Percentiles rank a stretch among this genome's conserved stretches.
Conservation (phyloP, 495 filamentous ascomycete genomes). For the Trichoderma erinaceum region DNA sequence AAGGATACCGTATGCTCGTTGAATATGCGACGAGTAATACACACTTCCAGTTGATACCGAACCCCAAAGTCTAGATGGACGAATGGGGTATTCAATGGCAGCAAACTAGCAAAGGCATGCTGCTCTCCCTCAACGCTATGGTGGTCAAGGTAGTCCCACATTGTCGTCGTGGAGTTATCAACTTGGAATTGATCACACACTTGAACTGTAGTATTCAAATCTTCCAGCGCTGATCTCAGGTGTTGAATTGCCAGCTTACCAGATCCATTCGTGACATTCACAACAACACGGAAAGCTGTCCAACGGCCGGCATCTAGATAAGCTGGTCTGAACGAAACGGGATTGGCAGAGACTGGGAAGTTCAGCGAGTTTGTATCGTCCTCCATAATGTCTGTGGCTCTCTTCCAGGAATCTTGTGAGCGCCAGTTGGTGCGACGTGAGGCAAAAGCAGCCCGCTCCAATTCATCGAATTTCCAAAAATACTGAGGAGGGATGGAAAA, state of each 20-base stretch:
- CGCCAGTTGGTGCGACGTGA: slow-evolving; percentile 24
- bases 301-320: slow-evolving; percentile 76
- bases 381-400: slow-evolving; percentile 64
- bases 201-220: slow-evolving; percentile 60
- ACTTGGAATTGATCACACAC: neutral
- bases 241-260: neutral
- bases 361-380: slow-evolving; percentile 47
- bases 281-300: slow-evolving; percentile 58
- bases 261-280: slow-evolving; percentile 27
- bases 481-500: neutral
- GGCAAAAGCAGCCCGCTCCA: slow-evolving; percentile 36
- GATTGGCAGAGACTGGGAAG: slow-evolving; percentile 21
- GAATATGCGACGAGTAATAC: slow-evolving; percentile 73
- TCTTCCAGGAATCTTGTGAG: slow-evolving; percentile 58
- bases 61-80: slow-evolving; percentile 60
- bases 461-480: slow-evolving; percentile 47
- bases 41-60: slow-evolving; percentile 88
- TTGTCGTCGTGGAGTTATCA: slow-evolving; percentile 17
- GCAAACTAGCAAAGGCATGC: neutral
- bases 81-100: slow-evolving; percentile 27
- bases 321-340: slow-evolving; percentile 25
- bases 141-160: slow-evolving; percentile 57
- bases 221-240: slow-evolving; percentile 52
- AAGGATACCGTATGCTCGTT: slow-evolving; percentile 65
- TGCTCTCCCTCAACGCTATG: slow-evolving; percentile 15